Conservation (phyloP, 306 rosid genomes). For the Vachellia pachyceras region DNA sequence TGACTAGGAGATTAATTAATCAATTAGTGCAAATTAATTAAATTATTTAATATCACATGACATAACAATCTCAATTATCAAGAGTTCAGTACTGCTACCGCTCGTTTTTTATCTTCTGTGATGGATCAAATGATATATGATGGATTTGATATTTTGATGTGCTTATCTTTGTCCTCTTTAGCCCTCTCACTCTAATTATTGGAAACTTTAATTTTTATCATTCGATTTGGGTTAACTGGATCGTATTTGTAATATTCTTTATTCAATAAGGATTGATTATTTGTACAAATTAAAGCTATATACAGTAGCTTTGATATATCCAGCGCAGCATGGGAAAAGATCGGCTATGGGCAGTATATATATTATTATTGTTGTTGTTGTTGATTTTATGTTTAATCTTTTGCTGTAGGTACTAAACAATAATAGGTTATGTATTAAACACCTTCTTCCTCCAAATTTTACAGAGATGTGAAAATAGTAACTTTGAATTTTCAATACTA, state of each 20-base stretch:
- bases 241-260: not conserved
- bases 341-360: not conserved
- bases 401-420: not conserved
- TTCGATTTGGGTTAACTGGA: not conserved
- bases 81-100: not conserved
- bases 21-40: not conserved
- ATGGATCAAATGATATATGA: not conserved
- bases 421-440: not conserved
- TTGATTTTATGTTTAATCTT: too few species aligned
- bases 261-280: not conserved
- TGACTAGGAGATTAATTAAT: not conserved
- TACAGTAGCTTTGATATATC: too few species aligned
- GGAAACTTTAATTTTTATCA: not conserved
- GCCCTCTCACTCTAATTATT: slow-evolving; percentile 15
- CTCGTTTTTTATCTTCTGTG: slow-evolving; percentile 17
- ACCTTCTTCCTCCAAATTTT: not conserved
- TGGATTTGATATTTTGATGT: slow-evolving; percentile 36
- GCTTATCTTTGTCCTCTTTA: not conserved
- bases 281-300: not conserved
- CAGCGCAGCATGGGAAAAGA: too few species aligned
- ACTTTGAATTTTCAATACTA: not conserved
- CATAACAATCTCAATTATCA: not conserved
- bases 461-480: not conserved
- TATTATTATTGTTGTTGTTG: too few species aligned
- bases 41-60: not conserved